phyloP scores from a whole-genome alignment of 495 filamentous ascomycete genomes.

The Immersiella caudata region DNA sequence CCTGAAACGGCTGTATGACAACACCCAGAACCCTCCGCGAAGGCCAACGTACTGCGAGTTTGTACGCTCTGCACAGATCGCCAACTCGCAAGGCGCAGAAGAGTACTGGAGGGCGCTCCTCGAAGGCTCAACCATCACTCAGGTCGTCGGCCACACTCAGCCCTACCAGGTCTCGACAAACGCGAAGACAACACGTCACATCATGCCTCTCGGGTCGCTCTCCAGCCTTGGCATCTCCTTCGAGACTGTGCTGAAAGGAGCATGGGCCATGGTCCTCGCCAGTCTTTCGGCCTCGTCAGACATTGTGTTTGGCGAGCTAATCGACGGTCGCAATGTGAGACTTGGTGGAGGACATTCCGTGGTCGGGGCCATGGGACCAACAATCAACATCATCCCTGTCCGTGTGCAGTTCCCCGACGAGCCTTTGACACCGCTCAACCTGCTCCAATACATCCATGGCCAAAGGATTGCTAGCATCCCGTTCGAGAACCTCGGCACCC shows the following conservation, averaged over 20 bases:
- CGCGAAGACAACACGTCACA: conserved; percentile 40
- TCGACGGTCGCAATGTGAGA: conserved; percentile 51
- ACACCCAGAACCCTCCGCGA: conserved; percentile 34
- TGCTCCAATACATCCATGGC: conserved; percentile 45
- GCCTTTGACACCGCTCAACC: conserved; percentile 43
- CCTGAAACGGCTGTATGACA: conserved; percentile 47
- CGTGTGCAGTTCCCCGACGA: conserved; percentile 47
- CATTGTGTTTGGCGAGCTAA: conserved; percentile 53
- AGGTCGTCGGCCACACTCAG: conserved; percentile 44
- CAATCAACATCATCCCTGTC: conserved; percentile 48
- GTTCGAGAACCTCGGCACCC: conserved; percentile 47
- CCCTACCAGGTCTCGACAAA: conserved; percentile 40
- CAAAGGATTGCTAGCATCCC: conserved; percentile 46
- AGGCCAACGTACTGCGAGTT: conserved; percentile 50
- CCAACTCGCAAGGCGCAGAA: conserved; percentile 39
- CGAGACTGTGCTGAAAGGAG: conserved; percentile 49
- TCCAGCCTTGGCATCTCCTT: conserved; percentile 39
- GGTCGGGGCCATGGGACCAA: conserved; percentile 48
- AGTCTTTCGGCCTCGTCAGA: conserved; percentile 48
- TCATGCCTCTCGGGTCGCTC: conserved; percentile 42
- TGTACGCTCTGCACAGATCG: conserved; percentile 39
- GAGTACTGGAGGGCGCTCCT: conserved; percentile 49
- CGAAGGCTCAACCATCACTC: conserved; percentile 46
- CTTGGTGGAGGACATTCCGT: conserved; percentile 40
- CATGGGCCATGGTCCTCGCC: conserved; percentile 53